A percentile compares a stretch with the other conserved stretches of the same genome.
phyloP scores from a whole-genome alignment of 306 rosid species.

The Prunus davidiana region DNA sequence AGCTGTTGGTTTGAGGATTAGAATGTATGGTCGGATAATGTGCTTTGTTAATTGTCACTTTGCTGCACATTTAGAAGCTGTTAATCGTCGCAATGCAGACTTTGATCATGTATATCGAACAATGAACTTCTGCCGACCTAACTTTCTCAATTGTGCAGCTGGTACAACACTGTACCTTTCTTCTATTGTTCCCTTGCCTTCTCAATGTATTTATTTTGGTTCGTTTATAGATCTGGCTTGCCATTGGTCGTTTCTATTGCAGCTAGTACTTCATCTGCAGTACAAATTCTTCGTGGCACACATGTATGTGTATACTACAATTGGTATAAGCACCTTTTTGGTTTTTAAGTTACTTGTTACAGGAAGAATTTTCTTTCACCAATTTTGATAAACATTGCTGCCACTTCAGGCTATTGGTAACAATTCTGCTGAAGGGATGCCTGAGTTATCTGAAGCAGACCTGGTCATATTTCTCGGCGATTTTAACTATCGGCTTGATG shows the following conservation, averaged over 20 bases:
- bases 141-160: constrained; percentile 48
- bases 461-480: constrained; percentile 94
- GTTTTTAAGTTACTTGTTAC: constrained; percentile 24
- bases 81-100: constrained; percentile 90
- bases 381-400: constrained; percentile 32
- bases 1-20: constrained; percentile 95
- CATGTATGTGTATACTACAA: constrained; percentile 55
- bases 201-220: constrained; percentile 49
- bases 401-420: constrained; percentile 44
- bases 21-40: constrained; percentile 74
- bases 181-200: constrained; percentile 49
- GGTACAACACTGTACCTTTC: constrained; percentile 60
- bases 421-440: constrained; percentile 62
- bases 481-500: constrained; percentile 91
- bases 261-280: constrained; percentile 74
- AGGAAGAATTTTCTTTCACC: constrained; percentile 4
- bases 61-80: constrained; percentile 97
- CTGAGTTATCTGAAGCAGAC: constrained; percentile 91
- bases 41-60: constrained; percentile 98
- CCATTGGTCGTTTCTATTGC: constrained; percentile 78
- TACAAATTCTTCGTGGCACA: constrained; percentile 53
- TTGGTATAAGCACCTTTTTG: constrained; percentile 23
- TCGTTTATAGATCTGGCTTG: constrained; percentile 71
- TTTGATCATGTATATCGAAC: constrained; percentile 87
- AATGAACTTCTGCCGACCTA: constrained; percentile 73